Conservation (phyloP, 208 protist genomes). For the Entamoeba moshkovskii region DNA sequence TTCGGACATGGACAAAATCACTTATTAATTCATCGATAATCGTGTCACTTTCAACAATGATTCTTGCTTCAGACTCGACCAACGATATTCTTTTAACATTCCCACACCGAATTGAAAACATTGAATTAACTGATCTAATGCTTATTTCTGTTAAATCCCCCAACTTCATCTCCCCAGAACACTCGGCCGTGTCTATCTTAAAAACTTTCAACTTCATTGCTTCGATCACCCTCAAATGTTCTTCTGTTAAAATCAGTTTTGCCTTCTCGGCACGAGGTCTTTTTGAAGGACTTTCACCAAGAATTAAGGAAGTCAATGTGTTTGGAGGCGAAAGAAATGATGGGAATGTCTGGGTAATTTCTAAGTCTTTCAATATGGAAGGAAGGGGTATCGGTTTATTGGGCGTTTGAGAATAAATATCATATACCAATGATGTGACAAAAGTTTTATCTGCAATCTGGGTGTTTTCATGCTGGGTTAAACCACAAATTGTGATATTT, state of each 20-base stretch:
- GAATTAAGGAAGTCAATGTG: too few species aligned
- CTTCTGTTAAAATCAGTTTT: neutral
- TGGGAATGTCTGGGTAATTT: neutral
- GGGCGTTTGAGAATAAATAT: too few species aligned
- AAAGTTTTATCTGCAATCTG: too few species aligned
- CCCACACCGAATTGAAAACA: neutral
- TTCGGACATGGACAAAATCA: neutral
- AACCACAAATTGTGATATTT: too few species aligned
- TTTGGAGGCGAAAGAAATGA: too few species aligned
- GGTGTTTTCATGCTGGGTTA: too few species aligned
- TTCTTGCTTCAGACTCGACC: neutral
- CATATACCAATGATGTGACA: too few species aligned
- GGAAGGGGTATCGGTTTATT: too few species aligned
- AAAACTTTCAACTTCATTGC: neutral
- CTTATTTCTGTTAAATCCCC: neutral
- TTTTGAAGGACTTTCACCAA: neutral
- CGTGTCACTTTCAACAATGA: neutral
- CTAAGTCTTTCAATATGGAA: neutral
- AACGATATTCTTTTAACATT: neutral
- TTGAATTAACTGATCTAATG: neutral
- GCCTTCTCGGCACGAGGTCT: neutral
- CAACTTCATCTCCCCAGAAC: neutral
- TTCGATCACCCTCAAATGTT: neutral
- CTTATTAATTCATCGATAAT: neutral
- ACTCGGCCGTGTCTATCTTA: neutral